Evolutionary conservation across 1,284 basidiomycete species (phyloP), one percentile per base, ranked within the genome.

Genomic region (Ustilago bromivora): DNA sequence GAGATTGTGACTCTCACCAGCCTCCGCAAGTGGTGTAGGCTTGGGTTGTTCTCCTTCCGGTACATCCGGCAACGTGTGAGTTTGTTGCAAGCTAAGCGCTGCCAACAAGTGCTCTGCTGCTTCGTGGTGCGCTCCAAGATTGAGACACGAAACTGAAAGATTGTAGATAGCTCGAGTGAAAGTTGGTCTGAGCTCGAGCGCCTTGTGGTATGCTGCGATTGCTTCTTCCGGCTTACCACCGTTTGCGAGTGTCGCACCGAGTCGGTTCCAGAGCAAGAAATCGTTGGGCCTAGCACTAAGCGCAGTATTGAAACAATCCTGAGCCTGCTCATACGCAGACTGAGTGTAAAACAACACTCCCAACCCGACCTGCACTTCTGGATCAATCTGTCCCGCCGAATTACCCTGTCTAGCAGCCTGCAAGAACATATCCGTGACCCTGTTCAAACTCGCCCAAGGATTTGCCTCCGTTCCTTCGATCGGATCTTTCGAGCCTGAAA

Each of bases 151-250:
- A 31, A 98, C 96, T 41, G 95, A 95, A 40, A 99, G 93, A 84
- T 99, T 99, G 86, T 97, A 98, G 41, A 98, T 95, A 7, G 96
- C 97, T 12, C 97, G 91, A 0, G 97, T 98, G 85, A 98, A 99
- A 2, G 95, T 96, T 15, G 97, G 97, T 47, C 96, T 91, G 56
- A 98, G 88, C 82, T 92, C 92, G n/a, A 99, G 88, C 0, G 97
- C 97, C 85, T 95, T 92, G 73, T 94, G 90, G 86, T 99, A 99
- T 13, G 95, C 96, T 47, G 94, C 94, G 38, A 99, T 90, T 3
- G 97, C 96, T 86, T 97, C 94, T 87, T 99, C 97, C 0, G 96
- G 73, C 79, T 94, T 93, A 71, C 91, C 95, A 1, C 94, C 95
- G 86, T 99, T 99, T 17, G 96, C 97, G 43, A 99, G 89, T 7